Percentiles rank a stretch among this genome's conserved stretches.
Evolutionary conservation across 495 filamentous ascomycete genomes (phyloP).

Genomic region (Cryomyces minteri): DNA sequence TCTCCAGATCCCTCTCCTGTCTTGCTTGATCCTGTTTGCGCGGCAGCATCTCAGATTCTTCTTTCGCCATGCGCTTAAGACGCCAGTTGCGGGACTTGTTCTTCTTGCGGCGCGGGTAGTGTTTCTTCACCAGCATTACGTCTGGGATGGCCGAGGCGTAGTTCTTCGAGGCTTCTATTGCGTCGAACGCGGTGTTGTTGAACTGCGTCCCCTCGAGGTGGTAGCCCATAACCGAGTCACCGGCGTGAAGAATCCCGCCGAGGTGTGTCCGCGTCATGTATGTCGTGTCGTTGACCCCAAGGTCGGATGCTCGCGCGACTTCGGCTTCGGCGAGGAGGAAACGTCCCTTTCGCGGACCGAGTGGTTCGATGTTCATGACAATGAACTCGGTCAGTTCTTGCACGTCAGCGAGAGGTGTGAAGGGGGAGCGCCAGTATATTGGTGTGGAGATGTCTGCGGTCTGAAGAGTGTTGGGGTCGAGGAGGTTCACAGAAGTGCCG

Average conservation of each 20-base stretch:
- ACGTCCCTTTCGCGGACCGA: constrained; percentile 56
- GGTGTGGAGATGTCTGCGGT: constrained; percentile 64
- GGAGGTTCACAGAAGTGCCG: constrained; percentile 71
- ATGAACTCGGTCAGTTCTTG: constrained; percentile 81
- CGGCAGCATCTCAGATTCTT: constrained; percentile 63
- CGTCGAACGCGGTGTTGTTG: constrained; percentile 73
- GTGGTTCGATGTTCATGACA: constrained; percentile 80
- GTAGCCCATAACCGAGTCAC: constrained; percentile 87
- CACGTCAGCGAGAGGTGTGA: constrained; percentile 64
- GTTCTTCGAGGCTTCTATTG: constrained; percentile 47
- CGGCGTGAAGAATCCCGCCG: constrained; percentile 67
- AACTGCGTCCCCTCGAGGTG: constrained; percentile 73
- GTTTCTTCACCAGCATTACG: constrained; percentile 90
- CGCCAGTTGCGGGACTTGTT: constrained; percentile 74
- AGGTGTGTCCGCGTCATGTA: constrained; percentile 85
- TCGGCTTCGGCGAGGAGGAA: constrained; percentile 72
- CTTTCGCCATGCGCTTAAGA: constrained; percentile 78
- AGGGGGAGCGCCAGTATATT: constrained; percentile 78
- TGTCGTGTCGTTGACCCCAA: constrained; percentile 70
- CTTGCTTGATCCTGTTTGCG: constrained; percentile 67
- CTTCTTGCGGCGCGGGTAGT: constrained; percentile 71
- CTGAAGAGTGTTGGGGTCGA: constrained; percentile 84
- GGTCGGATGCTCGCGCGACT: constrained; percentile 70
- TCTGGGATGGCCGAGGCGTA: constrained; percentile 70
- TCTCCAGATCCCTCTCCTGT: constrained; percentile 82